Base-by-base conservation (phyloP, 495 filamentous ascomycete genomes). In the Eremomyces bilateralis region DNA sequence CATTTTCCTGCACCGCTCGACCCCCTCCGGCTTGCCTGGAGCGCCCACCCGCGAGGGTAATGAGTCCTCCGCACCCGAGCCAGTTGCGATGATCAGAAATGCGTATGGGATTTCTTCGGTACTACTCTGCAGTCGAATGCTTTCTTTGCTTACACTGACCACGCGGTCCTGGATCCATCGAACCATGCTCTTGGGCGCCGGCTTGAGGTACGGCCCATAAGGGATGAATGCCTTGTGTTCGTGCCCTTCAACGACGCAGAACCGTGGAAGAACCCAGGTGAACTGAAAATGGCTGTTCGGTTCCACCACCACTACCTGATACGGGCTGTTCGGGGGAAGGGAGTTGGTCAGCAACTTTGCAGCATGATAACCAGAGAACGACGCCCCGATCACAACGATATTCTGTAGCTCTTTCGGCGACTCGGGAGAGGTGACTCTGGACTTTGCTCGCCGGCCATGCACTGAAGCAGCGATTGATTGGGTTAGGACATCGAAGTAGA, bases 201-300 rank as follows among this genome's bases (percentile, higher is more conserved):
- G 25, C 1, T 34, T 32, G 4, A 58, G 41, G 28, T 55, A 45
- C 0, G 48, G 48, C 4, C 43, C 47, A 39, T 63, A 66, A 1
- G 64, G 62, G 29, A 69, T 63, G 43, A 71, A 69, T 1, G 64
- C 65, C 38, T 67, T 69, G 38, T 68, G 61, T 36, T 67, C 63
- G 21, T 67, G 51, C 13, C 53, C 51, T 0, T 58, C 52, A 15
- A 62, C 49, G 13, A 61, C 53, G 16, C 52, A 59, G 28, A 63
- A 65, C 0, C 66, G 57, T 1, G 59, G 58, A 24, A 72, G 57
- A 5, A 60, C 59, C 53, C 63, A 75, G 0, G 57, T 58, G 39
- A 65, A 64, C 33, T 75, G 62, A 47, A 72, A 65, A 44, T 71
- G 69, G 10, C 57, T 59, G 41, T 67, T 65, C 30, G 59, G 62